Evolutionary conservation across 306 rosid species (phyloP).

Genomic region (Potentilla sterilis): DNA sequence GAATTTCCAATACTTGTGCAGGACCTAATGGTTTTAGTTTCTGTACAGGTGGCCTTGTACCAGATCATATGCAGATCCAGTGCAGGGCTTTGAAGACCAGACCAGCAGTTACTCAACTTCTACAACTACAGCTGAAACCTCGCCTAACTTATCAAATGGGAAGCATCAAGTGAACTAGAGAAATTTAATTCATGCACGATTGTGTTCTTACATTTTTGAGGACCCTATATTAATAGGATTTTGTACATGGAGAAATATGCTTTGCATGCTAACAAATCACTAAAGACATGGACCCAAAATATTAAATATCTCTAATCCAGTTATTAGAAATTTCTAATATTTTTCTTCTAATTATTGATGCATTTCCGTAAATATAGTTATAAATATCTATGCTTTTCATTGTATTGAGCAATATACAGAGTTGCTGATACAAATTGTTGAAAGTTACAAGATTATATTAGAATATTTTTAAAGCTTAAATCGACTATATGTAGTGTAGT

Average conservation of each 20-base stretch:
- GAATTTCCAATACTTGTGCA: background rate
- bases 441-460: background rate
- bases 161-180: slow-evolving; percentile 26
- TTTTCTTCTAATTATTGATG: too few relatives aligned
- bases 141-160: slow-evolving; percentile 36
- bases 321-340: background rate
- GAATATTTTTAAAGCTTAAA: background rate
- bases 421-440: background rate
- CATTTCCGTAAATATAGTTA: background rate
- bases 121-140: slow-evolving; percentile 17
- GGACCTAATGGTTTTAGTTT: slow-evolving; percentile 11
- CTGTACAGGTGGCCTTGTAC: slow-evolving; percentile 50
- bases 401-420: background rate
- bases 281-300: slow-evolving; percentile 9
- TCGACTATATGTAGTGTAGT: background rate
- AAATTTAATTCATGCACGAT: slow-evolving; percentile 29
- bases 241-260: background rate
- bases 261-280: slow-evolving; percentile 6
- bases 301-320: slow-evolving; percentile 1
- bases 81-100: slow-evolving; percentile 45
- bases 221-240: background rate
- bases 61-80: slow-evolving; percentile 50
- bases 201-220: background rate
- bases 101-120: slow-evolving; percentile 23
- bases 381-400: background rate